Conservation (phyloP, 2,329 filamentous ascomycete species). For the Ophiostoma sp. region DNA sequence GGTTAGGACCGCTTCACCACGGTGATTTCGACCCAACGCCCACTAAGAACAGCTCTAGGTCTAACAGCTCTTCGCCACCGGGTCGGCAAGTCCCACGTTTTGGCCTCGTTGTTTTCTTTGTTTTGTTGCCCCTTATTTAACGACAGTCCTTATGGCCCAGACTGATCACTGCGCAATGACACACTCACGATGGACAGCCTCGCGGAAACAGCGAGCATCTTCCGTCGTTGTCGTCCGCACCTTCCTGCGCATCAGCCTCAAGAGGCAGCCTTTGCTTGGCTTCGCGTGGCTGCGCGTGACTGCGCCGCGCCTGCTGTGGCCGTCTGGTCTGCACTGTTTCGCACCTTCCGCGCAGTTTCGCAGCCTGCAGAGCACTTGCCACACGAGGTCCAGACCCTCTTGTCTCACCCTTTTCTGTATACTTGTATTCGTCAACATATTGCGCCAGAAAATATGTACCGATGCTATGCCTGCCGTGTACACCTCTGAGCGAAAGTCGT, state of each 20-base stretch:
- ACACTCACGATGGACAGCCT: neutral
- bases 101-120: neutral
- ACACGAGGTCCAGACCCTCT: no score
- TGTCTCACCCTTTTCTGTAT: no score
- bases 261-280: neutral
- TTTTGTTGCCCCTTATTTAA: neutral
- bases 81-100: neutral
- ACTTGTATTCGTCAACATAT: no score
- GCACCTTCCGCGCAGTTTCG: no score
- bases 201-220: neutral
- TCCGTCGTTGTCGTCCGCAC: neutral
- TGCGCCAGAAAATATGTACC: neutral
- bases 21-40: neutral
- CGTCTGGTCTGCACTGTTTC: neutral
- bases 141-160: no score
- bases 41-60: neutral
- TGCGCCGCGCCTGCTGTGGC: neutral
- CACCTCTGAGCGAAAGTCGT: neutral
- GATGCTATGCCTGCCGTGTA: no score
- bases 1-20: neutral
- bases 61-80: neutral
- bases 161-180: no score
- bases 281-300: neutral
- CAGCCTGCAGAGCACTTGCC: no score
- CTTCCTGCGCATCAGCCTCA: neutral